Conservation (phyloP, 306 rosid genomes). For the Cucurbita argyrosperma region DNA sequence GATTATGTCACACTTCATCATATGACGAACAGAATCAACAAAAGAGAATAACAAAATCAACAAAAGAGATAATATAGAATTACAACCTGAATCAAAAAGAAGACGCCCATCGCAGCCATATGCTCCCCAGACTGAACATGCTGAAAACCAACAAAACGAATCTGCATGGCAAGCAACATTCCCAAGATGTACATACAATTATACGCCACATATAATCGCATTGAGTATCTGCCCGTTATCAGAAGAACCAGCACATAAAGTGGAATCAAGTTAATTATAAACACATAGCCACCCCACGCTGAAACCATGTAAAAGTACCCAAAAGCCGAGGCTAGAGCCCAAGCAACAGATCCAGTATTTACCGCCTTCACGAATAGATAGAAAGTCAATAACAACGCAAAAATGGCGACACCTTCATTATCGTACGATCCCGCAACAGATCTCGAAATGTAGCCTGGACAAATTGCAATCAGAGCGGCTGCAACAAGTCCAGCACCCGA, state of each 20-base stretch:
- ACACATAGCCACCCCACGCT: slow-evolving; percentile 98
- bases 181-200: slow-evolving; percentile 86
- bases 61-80: slow-evolving; percentile 4
- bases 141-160: slow-evolving; percentile 95
- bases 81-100: slow-evolving; percentile 89
- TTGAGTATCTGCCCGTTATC: slow-evolving; percentile 74
- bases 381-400: slow-evolving; percentile 64
- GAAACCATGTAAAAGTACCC: slow-evolving; percentile 98
- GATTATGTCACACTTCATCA: not conserved
- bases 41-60: not conserved
- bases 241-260: slow-evolving; percentile 79
- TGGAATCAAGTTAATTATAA: slow-evolving; percentile 71
- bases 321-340: slow-evolving; percentile 84
- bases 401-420: slow-evolving; percentile 95
- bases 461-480: slow-evolving; percentile 79
- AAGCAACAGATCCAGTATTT: slow-evolving; percentile 80
- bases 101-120: slow-evolving; percentile 98
- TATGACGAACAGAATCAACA: not conserved
- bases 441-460: slow-evolving; percentile 91
- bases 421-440: slow-evolving; percentile 96
- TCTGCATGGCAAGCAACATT: slow-evolving; percentile 97
- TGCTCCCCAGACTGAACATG: slow-evolving; percentile 99
- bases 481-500: slow-evolving; percentile 93
- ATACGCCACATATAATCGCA: slow-evolving; percentile 86
- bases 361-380: slow-evolving; percentile 92